Base-by-base conservation (phyloP, 2,329 filamentous ascomycete genomes). In the Nothopassalora personata region DNA sequence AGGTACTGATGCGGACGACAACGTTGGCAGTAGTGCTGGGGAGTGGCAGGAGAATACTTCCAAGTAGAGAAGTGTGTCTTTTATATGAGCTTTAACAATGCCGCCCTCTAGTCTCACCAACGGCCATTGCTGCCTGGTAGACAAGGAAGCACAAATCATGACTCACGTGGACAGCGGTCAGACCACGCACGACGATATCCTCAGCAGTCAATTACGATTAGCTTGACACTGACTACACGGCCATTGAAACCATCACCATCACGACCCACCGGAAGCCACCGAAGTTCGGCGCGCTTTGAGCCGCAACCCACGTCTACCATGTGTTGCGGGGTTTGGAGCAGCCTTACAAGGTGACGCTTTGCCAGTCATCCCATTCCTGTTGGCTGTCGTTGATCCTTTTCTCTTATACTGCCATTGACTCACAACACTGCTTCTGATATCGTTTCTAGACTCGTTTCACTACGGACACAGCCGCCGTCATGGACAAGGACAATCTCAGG, bases 401-500 rank as follows among this genome's bases (percentile, higher is more conserved):
- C 36, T 57, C 30, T 31, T 5, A n/a, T 30, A 34, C 30, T 50
- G n/a, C 54, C 59, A 64, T 62, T 63, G 60, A 53, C 67, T 3
- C n/a, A 50, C 50, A 49, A 39, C 52, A 28, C 9, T 11, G 50
- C 31, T 5, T 45, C 10, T 48, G 23, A n/a, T 36, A 31, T 27
- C 28, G 28, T 56, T 55, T 11, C 4, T 34, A 34, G n/a, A 10
- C 49, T 23, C 23, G 23, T 5, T 34, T 3, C 10, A 8, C 15
- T 19, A n/a, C 15, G n/a, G 27, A 6, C 8, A 31, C 5, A 33
- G n/a, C 28, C 5, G 36, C 23, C 46, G 57, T 18, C 18, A 75
- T 75, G 74, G 74, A 75, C 56, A 69, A 68, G 13, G 62, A 65
- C 23, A 75, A 75, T 59, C 63, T 65, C 34, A 65, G 72, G 31